phyloP scores from a whole-genome alignment of 148 eudicot species.

The Nyssa sinensis region DNA sequence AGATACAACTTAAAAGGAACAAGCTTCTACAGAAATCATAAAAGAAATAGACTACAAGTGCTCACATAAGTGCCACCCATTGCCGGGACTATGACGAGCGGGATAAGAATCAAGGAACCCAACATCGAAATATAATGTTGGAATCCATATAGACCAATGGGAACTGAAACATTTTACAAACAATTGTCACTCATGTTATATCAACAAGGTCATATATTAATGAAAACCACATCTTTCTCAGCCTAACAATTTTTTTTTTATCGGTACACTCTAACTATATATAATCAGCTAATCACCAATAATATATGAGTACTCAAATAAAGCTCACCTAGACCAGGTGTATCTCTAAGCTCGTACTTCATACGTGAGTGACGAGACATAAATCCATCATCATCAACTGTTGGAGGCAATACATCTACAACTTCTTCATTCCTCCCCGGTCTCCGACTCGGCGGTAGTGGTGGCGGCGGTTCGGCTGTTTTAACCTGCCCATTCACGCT shows the following conservation, averaged over 20 bases:
- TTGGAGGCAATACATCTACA: slow-evolving; percentile 44
- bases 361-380: slow-evolving; percentile 69
- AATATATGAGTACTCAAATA: slow-evolving; percentile 7
- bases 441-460: slow-evolving; percentile 26
- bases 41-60: slow-evolving; percentile 18
- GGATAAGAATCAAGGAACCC: slow-evolving; percentile 87
- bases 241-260: too few species aligned
- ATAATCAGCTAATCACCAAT: not conserved
- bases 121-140: slow-evolving; percentile 88
- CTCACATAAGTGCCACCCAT: slow-evolving; percentile 97
- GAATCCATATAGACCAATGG: slow-evolving; percentile 82
- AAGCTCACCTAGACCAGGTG: slow-evolving; percentile 82
- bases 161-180: slow-evolving; percentile 58
- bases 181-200: too few species aligned
- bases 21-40: not conserved
- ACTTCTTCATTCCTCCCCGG: slow-evolving; percentile 47
- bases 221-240: not conserved
- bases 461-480: slow-evolving; percentile 9
- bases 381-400: slow-evolving; percentile 65
- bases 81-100: slow-evolving; percentile 91
- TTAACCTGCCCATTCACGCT: slow-evolving; percentile 30
- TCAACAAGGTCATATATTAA: not conserved
- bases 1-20: not conserved
- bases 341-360: slow-evolving; percentile 94
- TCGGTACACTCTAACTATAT: not conserved